phyloP scores from a whole-genome alignment of 2,329 filamentous ascomycete species.

The Paraphaeosphaeria minitans region DNA sequence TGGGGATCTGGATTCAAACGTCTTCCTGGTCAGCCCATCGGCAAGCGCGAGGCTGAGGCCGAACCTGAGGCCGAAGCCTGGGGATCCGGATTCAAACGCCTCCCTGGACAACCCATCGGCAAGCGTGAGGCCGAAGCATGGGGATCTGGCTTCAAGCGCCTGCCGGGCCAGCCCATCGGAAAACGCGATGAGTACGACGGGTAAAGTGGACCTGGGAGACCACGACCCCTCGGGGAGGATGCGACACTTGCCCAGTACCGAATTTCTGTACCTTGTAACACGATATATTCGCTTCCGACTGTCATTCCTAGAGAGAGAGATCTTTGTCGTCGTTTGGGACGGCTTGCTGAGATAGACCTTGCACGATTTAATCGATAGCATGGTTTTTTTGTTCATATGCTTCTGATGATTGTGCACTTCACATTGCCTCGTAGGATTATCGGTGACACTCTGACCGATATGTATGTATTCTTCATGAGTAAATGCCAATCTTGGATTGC shows the following conservation, averaged over 20 bases:
- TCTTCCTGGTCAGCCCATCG: not conserved
- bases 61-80: not conserved
- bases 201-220: not conserved
- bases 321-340: not conserved
- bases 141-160: not conserved
- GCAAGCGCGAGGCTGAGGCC: not conserved
- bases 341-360: not conserved
- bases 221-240: not conserved
- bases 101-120: constrained; percentile 1
- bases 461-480: too few species aligned
- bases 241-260: not conserved
- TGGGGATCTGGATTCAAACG: not conserved
- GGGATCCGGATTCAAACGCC: not conserved
- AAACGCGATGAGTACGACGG: not conserved
- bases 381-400: not conserved
- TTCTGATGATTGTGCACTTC: not conserved
- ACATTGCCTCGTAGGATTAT: too few species aligned
- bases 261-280: not conserved
- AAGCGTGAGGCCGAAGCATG: constrained; percentile 1
- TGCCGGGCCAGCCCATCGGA: not conserved
- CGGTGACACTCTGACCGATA: too few species aligned
- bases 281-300: not conserved
- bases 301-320: not conserved
- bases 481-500: too few species aligned
- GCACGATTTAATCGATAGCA: not conserved